Base-by-base conservation (phyloP, 2,329 filamentous ascomycete species). In the Teratosphaeria pseudoeucalypti region DNA sequence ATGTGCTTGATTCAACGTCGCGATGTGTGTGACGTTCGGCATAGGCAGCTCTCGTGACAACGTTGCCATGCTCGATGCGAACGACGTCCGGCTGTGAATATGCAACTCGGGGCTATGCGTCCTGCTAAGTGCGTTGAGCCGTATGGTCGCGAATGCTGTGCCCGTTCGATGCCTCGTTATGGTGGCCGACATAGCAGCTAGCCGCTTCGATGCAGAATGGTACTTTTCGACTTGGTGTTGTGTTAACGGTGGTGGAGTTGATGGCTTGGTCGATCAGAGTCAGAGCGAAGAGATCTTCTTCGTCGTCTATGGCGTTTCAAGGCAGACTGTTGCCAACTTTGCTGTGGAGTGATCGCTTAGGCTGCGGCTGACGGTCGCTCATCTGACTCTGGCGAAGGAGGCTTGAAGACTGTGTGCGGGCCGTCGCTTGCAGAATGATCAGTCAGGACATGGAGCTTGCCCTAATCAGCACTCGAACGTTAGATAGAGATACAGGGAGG, bases 1-100 rank as follows among this genome's bases (percentile, higher is more conserved):
- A 39, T 70, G 68, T 23, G 70, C 69, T 59, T 72, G 70, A 10
- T 55, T 64, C 14, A 72, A 60, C 49, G 61, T 68, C 14, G 65
- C 64, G 52, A 70, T 68, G 3, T 61, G 59, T 1, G 65, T 62
- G 7, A 70, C 63, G 6, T 61, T 67, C 2, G 70, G 70, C 67
- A 71, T 70, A 2, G 70, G 70, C 1, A 72, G 63, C 56, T 71
- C 68, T 58, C 70, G 62, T 12, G 53, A 54, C 16, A 19, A 16
- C n/a, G 34, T 32, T 54, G 53, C 53, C 53, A 54, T 54, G 23
- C 53, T 54, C 53, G 53, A 32, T n/a, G 16, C 10, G 11, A 16
- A 39, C 37, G 37, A 26, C 52, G 52, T 34, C n/a, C 27, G 12
- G 10, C 14, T 16, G n/a, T 32, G 53, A 54, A 11, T 26, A 54